Base-by-base conservation (phyloP, 2,329 filamentous ascomycete species). In the Trichophaea hybrida region DNA sequence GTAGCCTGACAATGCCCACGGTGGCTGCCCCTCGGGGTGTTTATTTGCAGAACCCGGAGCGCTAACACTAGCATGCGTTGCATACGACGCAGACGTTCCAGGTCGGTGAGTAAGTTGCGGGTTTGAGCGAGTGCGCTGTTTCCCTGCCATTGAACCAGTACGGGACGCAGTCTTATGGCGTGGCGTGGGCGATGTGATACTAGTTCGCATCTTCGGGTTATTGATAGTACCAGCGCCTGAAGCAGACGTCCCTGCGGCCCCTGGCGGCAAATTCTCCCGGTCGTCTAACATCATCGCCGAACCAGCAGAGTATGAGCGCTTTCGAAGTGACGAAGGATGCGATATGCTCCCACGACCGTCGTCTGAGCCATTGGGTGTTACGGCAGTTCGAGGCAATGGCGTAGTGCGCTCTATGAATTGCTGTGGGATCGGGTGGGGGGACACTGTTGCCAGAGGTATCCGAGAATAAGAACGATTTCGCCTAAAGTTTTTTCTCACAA, bases 1-100 rank as follows among this genome's bases (percentile, higher is more conserved):
- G 73, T 96, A 98, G 73, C 94, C 88, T 15, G 48, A 13, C 50
- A 93, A 81, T 73, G 97, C 80, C 93, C 93, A 98, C 55, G 93
- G 93, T 7, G 93, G 89, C 10, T 43, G 91, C 17, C 93, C 93
- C 75, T 97, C 93, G 0, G 90, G 90, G 46, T 88, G 80, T 72
- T 77, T 70, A 68, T 77, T 72, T 69, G 70, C 68, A 74, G 64
- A 70, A 73, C 57, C 72, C 72, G 62, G 76, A 71, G 63, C 44
- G 46, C 53, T 44, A 56, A 74, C 73, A 67, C 75, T 77, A 64
- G 72, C 72, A 74, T 12, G 80, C 80, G 48, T 79, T 79, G 64
- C 83, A 68, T 66, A 73, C 24, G 64, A 60, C 70, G 50, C 70
- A 63, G 64, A 66, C 61, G 57, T 68, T 57, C 34, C 73, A 71